Conservation (phyloP, 2,329 filamentous ascomycete genomes). For the Leptographium procerum region DNA sequence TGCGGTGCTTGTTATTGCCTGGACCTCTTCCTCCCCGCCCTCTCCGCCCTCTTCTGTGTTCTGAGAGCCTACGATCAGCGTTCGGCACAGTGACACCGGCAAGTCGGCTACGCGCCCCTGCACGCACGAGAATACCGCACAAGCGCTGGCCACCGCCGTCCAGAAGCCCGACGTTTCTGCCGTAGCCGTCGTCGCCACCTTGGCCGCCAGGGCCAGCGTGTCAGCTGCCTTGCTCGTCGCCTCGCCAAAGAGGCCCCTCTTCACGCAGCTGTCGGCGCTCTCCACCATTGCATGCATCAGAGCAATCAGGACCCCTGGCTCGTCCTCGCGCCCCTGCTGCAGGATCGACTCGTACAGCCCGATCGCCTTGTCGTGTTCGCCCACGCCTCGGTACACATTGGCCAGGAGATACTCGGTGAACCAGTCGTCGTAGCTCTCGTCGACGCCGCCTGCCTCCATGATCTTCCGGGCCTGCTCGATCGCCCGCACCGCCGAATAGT, state of each 20-base stretch:
- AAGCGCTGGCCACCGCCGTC: constrained; percentile 86
- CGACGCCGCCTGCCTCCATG: constrained; percentile 44
- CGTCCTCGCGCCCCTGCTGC: constrained; percentile 49
- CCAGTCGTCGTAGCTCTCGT: constrained; percentile 63
- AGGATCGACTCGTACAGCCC: constrained; percentile 65
- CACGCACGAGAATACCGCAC: constrained; percentile 69
- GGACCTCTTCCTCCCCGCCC: constrained; percentile 30
- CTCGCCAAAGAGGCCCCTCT: constrained; percentile 79
- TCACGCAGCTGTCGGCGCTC: constrained; percentile 62
- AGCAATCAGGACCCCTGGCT: constrained; percentile 81
- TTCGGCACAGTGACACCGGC: constrained; percentile 44
- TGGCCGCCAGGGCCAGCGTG: constrained; percentile 55
- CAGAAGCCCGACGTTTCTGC: constrained; percentile 74
- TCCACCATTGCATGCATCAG: constrained; percentile 82
- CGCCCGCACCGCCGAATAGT: constrained; percentile 86
- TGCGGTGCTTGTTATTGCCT: too few relatives aligned
- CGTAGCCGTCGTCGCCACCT: constrained; percentile 48
- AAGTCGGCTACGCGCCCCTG: constrained; percentile 55
- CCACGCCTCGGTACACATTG: constrained; percentile 85
- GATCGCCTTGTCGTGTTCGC: constrained; percentile 79
- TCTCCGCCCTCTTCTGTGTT: constrained; percentile 12
- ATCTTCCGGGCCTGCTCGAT: constrained; percentile 75
- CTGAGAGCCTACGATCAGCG: constrained; percentile 38
- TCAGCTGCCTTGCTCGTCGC: constrained; percentile 59
- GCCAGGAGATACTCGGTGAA: constrained; percentile 95